Conservation (phyloP, 2,329 filamentous ascomycete genomes). For the Nemania sp. region DNA sequence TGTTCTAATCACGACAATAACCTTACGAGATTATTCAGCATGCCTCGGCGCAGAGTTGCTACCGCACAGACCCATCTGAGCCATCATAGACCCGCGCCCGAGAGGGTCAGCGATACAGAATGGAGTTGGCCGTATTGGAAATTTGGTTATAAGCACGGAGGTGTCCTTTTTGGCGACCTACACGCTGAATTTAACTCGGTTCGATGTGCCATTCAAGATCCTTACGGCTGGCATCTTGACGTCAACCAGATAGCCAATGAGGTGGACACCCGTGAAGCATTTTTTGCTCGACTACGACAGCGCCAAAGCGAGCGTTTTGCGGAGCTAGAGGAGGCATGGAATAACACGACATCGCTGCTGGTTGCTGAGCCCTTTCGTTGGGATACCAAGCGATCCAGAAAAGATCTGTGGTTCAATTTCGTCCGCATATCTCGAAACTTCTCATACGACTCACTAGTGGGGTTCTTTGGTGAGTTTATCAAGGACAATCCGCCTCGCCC, state of each 20-base stretch:
- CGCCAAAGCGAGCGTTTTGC: conserved; percentile 5
- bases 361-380: neutral
- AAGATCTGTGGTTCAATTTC: neutral
- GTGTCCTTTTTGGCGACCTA: neutral
- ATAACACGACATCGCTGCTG: neutral
- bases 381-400: neutral
- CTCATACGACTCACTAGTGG: conserved; percentile 8
- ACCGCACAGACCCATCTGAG: neutral
- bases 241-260: conserved; percentile 3
- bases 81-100: neutral
- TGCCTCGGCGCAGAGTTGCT: neutral
- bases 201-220: conserved; percentile 14
- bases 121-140: conserved; percentile 15
- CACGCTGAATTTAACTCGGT: conserved; percentile 12
- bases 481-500: neutral
- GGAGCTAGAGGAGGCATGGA: neutral
- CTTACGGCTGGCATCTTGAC: conserved; percentile 10
- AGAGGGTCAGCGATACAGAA: neutral
- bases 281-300: neutral
- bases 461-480: conserved; percentile 6
- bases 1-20: neutral
- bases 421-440: conserved; percentile 7
- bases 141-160: neutral
- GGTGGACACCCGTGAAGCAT: neutral
- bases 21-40: neutral